Base-by-base conservation (phyloP, 1,284 basidiomycete genomes). In the Agaricales sp. region DNA sequence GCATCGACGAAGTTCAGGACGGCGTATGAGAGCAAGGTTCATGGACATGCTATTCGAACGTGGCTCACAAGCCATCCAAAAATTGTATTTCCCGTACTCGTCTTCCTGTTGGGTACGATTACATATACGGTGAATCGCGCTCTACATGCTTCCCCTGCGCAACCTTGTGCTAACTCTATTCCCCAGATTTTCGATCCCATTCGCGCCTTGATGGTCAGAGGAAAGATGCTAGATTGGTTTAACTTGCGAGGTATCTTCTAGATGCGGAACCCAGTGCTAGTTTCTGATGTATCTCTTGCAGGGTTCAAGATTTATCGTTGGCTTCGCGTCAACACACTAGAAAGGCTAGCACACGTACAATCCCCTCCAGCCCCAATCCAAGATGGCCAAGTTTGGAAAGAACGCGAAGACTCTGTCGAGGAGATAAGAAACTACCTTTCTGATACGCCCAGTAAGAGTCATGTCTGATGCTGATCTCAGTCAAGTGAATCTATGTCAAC, bases 161-260 rank as follows among this genome's bases (percentile, higher is more conserved):
- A 23, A 37, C 26, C 22, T 35, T 20, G 20, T 14, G 35, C 21
- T 6, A 41, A 16, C 24, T n/a, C 25, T 43, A 37, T 21, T 19
- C 19, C 11, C 3, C 53, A 92, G 85, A 78, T 96, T 54, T 96
- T 96, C 59, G 92, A 97, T 61, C 93, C 93, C 1, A 79, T 99
- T 25, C 82, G 95, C 43, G 77, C 82, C 2, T 74, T 93, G 53
- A 91, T 87, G 70, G 79, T 98, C 0, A 77, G 92, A 67, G 81
- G 78, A 19, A 88, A 92, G 58, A 71, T 97, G 58, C 71, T 87
- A 49, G 77, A 89, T 46, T 88, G 88, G 69, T 93, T 96, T 59
- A 80, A 93, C 59, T 75, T 81, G 53, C 71, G 71, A 62, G 71
- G 85, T 83, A 59, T 14, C 68, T 53, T 50, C 35, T 25, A 47